phyloP scores from a whole-genome alignment of 305 asterid genomes.

The Fraxinus floribunda region DNA sequence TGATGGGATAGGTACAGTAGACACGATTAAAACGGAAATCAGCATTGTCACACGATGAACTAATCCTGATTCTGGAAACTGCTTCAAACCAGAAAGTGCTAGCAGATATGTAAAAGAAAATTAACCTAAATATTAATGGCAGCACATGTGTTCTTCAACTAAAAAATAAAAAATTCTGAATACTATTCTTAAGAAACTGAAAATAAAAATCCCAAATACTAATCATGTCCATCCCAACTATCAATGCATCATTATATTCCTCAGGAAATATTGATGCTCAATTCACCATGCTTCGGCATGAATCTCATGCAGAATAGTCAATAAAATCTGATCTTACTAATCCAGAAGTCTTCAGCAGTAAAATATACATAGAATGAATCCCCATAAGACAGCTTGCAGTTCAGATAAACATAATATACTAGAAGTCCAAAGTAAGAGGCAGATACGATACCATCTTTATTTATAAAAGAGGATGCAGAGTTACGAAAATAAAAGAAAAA shows the following conservation, averaged over 20 bases:
- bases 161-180: background rate
- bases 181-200: background rate
- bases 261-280: background rate
- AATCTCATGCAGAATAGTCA: background rate
- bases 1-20: background rate
- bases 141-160: background rate
- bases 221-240: background rate
- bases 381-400: background rate
- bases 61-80: background rate
- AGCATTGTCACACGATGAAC: background rate
- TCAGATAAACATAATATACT: background rate
- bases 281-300: background rate
- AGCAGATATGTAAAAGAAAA: background rate
- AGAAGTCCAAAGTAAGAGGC: background rate
- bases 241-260: background rate
- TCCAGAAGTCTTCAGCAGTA: background rate
- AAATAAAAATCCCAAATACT: background rate
- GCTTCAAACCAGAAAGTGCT: background rate
- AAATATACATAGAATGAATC: background rate
- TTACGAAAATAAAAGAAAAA: background rate
- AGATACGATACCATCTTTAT: background rate
- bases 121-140: background rate
- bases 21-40: background rate
- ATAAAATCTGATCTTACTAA: background rate
- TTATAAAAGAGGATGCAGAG: background rate